A percentile compares a stretch with the other conserved stretches of the same genome.
Evolutionary conservation across 2,329 filamentous ascomycete genomes (phyloP).

Genomic region (Aspergillus bombycis): DNA sequence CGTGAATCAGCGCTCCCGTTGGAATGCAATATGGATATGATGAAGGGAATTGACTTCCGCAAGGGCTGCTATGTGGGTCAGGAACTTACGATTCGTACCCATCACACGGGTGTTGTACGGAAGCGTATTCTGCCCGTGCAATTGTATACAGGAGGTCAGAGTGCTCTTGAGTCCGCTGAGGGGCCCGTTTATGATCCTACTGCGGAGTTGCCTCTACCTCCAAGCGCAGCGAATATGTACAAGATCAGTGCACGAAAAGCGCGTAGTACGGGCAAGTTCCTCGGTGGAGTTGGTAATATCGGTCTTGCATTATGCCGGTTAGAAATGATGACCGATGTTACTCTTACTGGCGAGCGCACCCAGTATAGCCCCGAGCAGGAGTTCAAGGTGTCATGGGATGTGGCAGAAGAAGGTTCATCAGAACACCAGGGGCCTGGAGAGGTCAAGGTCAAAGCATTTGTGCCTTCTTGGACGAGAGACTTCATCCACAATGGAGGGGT

Average conservation of each 20-base stretch:
- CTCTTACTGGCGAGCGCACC: constrained; percentile 68
- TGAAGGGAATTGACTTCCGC: constrained; percentile 83
- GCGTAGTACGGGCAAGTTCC: constrained; percentile 78
- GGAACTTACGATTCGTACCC: constrained; percentile 92
- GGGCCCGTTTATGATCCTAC: constrained; percentile 41
- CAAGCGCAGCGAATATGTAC: constrained; percentile 56
- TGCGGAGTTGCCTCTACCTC: constrained; percentile 33
- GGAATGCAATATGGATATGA: constrained; percentile 86
- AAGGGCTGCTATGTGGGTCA: constrained; percentile 98
- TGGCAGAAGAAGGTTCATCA: constrained; percentile 45
- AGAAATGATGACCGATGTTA: constrained; percentile 85
- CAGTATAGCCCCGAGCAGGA: constrained; percentile 63
- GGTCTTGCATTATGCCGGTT: constrained; percentile 85
- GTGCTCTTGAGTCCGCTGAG: constrained; percentile 53
- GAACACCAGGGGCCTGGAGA: constrained; percentile 40
- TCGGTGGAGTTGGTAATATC: constrained; percentile 78
- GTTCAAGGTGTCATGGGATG: constrained; percentile 61
- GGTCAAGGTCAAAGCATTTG: constrained; percentile 73
- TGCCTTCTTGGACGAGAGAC: constrained; percentile 73
- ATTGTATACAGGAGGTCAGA: constrained; percentile 61
- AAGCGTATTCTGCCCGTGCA: constrained; percentile 84
- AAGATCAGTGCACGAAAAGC: constrained; percentile 55
- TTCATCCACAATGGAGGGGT: constrained; percentile 44
- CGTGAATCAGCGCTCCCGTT: constrained; percentile 75
- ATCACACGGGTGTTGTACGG: constrained; percentile 89